Conservation (phyloP, 768 basidiomycete species). For the Auriscalpium orientale region DNA sequence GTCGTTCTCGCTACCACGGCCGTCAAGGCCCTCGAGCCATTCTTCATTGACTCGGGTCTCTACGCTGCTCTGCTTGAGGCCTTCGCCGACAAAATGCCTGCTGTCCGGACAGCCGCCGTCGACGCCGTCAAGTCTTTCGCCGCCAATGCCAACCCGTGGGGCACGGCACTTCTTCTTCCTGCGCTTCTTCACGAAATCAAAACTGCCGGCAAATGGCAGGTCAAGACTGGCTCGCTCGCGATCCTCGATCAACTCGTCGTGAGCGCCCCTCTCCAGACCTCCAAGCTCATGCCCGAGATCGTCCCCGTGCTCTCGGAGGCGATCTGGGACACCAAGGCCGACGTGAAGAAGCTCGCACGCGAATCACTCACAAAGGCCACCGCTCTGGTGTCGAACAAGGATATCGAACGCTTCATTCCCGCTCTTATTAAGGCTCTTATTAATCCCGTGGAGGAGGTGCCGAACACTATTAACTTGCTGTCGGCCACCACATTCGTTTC, state of each 20-base stretch:
- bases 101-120: constrained; percentile 77
- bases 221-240: constrained; percentile 84
- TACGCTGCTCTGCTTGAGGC: constrained; percentile 83
- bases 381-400: constrained; percentile 95
- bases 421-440: constrained; percentile 96
- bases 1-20: constrained; percentile 49
- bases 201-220: constrained; percentile 94
- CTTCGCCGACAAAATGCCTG: constrained; percentile 92
- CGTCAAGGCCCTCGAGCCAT: constrained; percentile 77
- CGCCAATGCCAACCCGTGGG: constrained; percentile 84
- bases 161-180: constrained; percentile 73
- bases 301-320: constrained; percentile 91
- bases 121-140: constrained; percentile 75
- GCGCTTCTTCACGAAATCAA: constrained; percentile 88
- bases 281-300: constrained; percentile 88
- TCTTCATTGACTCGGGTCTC: constrained; percentile 80
- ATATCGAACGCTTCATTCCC: constrained; percentile 94
- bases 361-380: constrained; percentile 91
- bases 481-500: constrained; percentile 99
- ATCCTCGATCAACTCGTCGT: constrained; percentile 82
- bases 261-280: constrained; percentile 75
- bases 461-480: constrained; percentile 89
- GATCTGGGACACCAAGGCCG: constrained; percentile 98
- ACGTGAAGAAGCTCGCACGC: constrained; percentile 97
- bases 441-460: constrained; percentile 99